Percentiles rank a stretch among this genome's conserved stretches.
These are phyloP conservation scores for Tolypocladium paradoxum DNA, from an alignment of 2,329 filamentous ascomycete genomes.

Conservation along the genomic window DNA sequence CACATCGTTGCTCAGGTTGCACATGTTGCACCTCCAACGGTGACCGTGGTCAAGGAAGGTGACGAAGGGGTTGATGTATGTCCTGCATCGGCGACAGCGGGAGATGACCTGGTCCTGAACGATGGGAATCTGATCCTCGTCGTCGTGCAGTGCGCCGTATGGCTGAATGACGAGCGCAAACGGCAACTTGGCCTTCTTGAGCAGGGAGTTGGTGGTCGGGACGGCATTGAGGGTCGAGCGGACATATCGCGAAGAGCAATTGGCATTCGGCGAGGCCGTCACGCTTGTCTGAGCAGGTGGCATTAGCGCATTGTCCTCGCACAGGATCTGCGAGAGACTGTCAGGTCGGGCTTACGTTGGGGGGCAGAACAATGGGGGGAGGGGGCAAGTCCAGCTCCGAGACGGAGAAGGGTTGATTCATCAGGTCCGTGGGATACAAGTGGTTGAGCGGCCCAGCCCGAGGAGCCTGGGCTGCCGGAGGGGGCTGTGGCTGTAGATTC, in stretches of 20 bases:
- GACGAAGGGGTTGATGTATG: slow-evolving; percentile 96
- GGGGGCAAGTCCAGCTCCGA: slow-evolving; percentile 85
- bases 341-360: slow-evolving; percentile 58
- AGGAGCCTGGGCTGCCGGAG: slow-evolving; percentile 23
- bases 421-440: slow-evolving; percentile 82
- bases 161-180: slow-evolving; percentile 95
- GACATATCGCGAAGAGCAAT: slow-evolving; percentile 88
- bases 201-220: slow-evolving; percentile 79
- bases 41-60: slow-evolving; percentile 95
- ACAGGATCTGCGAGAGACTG: neutral
- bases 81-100: slow-evolving; percentile 86
- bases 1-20: slow-evolving; percentile 95
- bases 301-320: slow-evolving; percentile 22
- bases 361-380: slow-evolving; percentile 79
- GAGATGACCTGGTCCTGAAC: slow-evolving; percentile 97
- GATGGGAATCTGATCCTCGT: slow-evolving; percentile 81
- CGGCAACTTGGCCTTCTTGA: slow-evolving; percentile 94
- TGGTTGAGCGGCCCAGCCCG: slow-evolving; percentile 60
- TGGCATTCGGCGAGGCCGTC: slow-evolving; percentile 81
- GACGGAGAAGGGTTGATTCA: slow-evolving; percentile 89
- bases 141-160: slow-evolving; percentile 84
- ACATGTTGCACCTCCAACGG: slow-evolving; percentile 99
- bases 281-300: slow-evolving; percentile 58
- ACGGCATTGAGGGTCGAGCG: slow-evolving; percentile 92
- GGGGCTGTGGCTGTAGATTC: slow-evolving; percentile 33